These are phyloP conservation scores for Neopestalotiopsis sp. DNA, from an alignment of 2,329 filamentous ascomycete genomes.

Conservation along the genomic window DNA sequence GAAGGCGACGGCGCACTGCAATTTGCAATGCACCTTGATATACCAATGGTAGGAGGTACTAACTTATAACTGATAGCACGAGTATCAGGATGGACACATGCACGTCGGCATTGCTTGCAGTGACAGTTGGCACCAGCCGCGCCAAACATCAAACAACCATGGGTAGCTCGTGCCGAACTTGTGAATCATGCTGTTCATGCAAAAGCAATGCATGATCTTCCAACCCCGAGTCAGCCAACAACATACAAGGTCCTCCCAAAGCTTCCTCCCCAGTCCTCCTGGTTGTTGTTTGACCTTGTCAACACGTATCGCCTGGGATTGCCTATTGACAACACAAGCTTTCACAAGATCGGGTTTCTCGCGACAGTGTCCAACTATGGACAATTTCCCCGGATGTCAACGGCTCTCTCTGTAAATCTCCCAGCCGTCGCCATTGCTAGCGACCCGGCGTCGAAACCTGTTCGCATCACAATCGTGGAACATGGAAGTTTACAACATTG, in stretches of 20 bases:
- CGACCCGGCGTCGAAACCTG: background rate
- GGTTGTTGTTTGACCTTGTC: background rate
- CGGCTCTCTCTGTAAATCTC: background rate
- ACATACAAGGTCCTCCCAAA: background rate
- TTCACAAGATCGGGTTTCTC: background rate
- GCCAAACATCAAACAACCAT: background rate
- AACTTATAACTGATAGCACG: too few species aligned
- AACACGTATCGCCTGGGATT: background rate
- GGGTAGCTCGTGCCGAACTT: background rate
- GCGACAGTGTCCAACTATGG: background rate
- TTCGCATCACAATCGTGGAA: background rate
- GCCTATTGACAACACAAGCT: background rate
- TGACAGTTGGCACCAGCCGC: background rate
- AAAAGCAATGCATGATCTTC: background rate
- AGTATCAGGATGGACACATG: too few species aligned
- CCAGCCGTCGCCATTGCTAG: background rate
- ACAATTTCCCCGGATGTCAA: background rate
- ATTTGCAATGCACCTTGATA: too few species aligned
- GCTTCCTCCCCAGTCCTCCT: background rate
- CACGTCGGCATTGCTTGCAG: background rate
- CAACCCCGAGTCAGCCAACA: background rate
- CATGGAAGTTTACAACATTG: background rate
- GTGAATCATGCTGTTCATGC: background rate
- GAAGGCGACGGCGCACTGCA: too few species aligned
- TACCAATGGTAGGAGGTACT: too few species aligned